Base-by-base conservation (phyloP, 306 rosid genomes). In the Rubus idaeus region DNA sequence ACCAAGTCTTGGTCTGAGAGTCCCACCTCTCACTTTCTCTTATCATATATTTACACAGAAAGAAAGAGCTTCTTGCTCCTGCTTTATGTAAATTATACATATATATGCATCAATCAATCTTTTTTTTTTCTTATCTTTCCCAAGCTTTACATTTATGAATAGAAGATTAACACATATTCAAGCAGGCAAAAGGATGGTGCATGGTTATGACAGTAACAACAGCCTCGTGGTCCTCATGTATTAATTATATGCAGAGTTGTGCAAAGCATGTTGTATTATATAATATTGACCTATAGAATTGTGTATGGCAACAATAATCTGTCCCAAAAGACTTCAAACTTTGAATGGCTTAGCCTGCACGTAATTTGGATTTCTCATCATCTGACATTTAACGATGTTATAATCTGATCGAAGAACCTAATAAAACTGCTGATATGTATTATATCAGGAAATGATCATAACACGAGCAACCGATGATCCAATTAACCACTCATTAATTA, bases 81-180 rank as follows among this genome's bases (percentile, higher is more conserved):
- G 70, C 70, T 65, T 65, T 65, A 39, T 40, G 70, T 40, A 65
- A 64, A 65, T 65, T 65, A 40, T 65, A 17, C 17, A 39, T 17
- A 1, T 2, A 40, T 7, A 61, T 30, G 42, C 44, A 62, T 62
- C 30, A 1, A n/a, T 65, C 49, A 7, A 17, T 40, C 49, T 40
- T 40, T 30, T 39, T 30, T 39, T 39, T 8, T 40, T 65, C 70
- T 63, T 16, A 65, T 65, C 49, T 14, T 35, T 63, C 46, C 14
- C 49, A 0, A 2, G 26, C 69, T 37, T 37, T 63, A 37, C 1
- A 7, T 14, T 8, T 63, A 37, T 39, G 26, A 26, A n/a, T 40
- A 44, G 26, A 18, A 3, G 49, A 40, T 18, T 65, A 65, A 9
- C 70, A 65, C 26, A 17, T 17, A 65, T 6, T 41, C 69, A 64